Base-by-base conservation (phyloP, 2,329 filamentous ascomycete species). In the Talaromyces sp. region DNA sequence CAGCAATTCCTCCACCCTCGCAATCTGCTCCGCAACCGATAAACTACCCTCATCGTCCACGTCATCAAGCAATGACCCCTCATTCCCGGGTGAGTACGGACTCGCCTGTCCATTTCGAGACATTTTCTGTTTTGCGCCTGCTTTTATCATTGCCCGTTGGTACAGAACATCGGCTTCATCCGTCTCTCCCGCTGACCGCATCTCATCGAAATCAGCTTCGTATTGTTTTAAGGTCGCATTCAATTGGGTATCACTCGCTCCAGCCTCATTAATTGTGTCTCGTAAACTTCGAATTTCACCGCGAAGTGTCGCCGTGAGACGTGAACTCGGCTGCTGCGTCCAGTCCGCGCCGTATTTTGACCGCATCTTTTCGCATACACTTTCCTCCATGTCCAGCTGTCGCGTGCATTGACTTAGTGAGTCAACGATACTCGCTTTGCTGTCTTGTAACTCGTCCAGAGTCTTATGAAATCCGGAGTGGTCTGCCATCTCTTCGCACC, bases 301-400 rank as follows among this genome's bases (percentile, higher is more conserved):
- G 64, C 93, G 87, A 59, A 99, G 80, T 0, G 94, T 98, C 3
- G 91, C 89, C 1, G 94, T 99, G 47, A 99, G 84, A 65, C 92
- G 86, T 36, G 91, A 92, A 75, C 94, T 98, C 11, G 95, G 95
- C 73, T 99, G 95, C 73, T 99, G 95, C 19, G 92, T 97, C 95
- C 95, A 99, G 63, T 98, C 94, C 31, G 85, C 86, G 64, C 94
- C 93, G 75, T 98, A 98, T 76, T 99, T 99, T 13, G 93, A 96
- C 56, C 95, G 88, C 95, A 99, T 99, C 83, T 98, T 99, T 77
- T 99, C 95, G 76, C 95, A 99, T 0, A 98, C 92, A 64, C 92
- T 96, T 79, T 98, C 96, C 77, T 99, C 95, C 88, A 95, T 93
- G 70, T 99, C 95, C 49, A 99, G 81, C 72, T 96, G 91, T 76